A percentile compares a stretch with the other conserved stretches of the same genome.
Conservation (phyloP, 441 rosid genomes). For the Breynia disticha region DNA sequence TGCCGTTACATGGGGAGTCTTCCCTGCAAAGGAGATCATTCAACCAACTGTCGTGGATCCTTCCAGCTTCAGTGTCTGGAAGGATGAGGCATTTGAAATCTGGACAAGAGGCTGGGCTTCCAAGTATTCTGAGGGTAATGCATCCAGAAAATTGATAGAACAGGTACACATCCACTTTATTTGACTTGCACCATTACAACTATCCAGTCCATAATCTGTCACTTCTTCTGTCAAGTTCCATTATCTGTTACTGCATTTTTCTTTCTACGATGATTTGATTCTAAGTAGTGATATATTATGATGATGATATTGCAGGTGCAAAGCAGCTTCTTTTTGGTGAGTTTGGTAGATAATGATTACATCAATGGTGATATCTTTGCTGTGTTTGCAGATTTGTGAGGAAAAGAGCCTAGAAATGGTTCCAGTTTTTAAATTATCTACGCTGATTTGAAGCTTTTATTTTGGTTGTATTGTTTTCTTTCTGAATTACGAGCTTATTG, state of each 20-base stretch:
- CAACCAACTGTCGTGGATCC: conserved; percentile 97
- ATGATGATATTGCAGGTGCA: conserved; percentile 74
- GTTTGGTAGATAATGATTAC: conserved; percentile 88
- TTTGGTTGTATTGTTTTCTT: not conserved
- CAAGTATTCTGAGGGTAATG: conserved; percentile 63
- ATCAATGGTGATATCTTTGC: conserved; percentile 66
- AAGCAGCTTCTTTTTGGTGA: conserved; percentile 71
- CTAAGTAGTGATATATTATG: not conserved
- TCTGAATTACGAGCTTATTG: not conserved
- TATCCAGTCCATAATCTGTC: too few species aligned
- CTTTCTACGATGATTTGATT: conserved; percentile 1
- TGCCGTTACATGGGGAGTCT: conserved; percentile 96
- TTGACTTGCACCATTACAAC: too few species aligned
- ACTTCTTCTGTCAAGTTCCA: too few species aligned
- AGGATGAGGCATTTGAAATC: conserved; percentile 92
- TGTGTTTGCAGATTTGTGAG: conserved; percentile 58
- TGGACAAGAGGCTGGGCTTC: conserved; percentile 87
- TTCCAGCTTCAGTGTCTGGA: conserved; percentile 80
- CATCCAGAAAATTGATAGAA: conserved; percentile 57
- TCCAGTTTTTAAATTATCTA: not conserved
- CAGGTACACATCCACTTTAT: too few species aligned
- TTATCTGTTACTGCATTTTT: too few species aligned
- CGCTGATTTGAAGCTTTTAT: not conserved
- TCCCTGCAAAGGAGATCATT: conserved; percentile 79
- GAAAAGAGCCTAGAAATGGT: not conserved